These are phyloP conservation scores for Chaetomium olivaceum DNA, from an alignment of 2,329 filamentous ascomycete species.

Conservation along the genomic window DNA sequence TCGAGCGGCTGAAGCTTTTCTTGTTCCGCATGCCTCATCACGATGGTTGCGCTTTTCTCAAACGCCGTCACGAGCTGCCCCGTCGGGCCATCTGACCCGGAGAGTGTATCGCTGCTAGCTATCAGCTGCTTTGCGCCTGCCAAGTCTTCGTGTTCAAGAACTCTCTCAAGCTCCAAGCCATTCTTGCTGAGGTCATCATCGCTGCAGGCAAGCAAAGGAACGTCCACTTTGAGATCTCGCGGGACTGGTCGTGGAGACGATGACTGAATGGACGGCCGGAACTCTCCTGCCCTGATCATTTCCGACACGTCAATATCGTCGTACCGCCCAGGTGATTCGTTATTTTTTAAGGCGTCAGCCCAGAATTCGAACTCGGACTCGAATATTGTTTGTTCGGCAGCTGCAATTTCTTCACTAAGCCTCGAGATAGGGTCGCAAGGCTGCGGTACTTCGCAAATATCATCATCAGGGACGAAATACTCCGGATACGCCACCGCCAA, in stretches of 20 bases:
- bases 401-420: slow-evolving; percentile 31
- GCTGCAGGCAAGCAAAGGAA: slow-evolving; percentile 29
- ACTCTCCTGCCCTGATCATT: slow-evolving; percentile 25
- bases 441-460: slow-evolving; percentile 28
- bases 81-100: slow-evolving; percentile 24
- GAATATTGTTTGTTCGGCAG: slow-evolving; percentile 32
- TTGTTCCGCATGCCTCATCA: slow-evolving; percentile 34
- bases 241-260: slow-evolving; percentile 14
- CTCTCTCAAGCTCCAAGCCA: background rate
- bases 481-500: slow-evolving; percentile 7
- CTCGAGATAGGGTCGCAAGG: slow-evolving; percentile 29
- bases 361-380: slow-evolving; percentile 29
- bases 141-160: slow-evolving; percentile 26
- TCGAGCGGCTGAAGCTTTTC: slow-evolving; percentile 36
- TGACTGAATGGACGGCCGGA: background rate
- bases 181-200: background rate
- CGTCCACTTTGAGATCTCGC: slow-evolving; percentile 31
- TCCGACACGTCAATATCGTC: slow-evolving; percentile 30
- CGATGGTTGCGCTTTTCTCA: slow-evolving; percentile 19
- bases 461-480: slow-evolving; percentile 27
- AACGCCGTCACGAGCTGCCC: slow-evolving; percentile 27
- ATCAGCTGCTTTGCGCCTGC: slow-evolving; percentile 22
- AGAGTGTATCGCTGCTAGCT: slow-evolving; percentile 22
- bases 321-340: slow-evolving; percentile 24
- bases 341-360: slow-evolving; percentile 15